Evolutionary conservation across 805 yeast species (phyloP).

Genomic region (Kazachstania martiniae): DNA sequence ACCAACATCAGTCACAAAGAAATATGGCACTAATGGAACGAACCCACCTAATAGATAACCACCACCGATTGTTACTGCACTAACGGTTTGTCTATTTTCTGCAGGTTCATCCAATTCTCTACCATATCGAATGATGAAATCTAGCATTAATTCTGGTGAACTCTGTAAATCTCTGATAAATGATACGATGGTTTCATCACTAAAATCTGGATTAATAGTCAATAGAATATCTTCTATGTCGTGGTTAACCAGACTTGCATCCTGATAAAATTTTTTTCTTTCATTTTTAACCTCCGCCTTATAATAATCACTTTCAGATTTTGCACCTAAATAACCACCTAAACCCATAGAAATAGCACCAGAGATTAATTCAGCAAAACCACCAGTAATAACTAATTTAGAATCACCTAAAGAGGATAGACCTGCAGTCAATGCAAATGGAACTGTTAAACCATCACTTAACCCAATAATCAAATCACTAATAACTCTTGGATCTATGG

Average conservation of each 20-base stretch:
- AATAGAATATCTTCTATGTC: constrained; percentile 73
- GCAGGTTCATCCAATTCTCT: constrained; percentile 94
- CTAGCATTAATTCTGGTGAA: constrained; percentile 69
- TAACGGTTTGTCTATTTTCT: constrained; percentile 76
- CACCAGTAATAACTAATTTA: constrained; percentile 90
- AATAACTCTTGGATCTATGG: constrained; percentile 83
- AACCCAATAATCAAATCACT: constrained; percentile 89
- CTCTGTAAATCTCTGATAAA: constrained; percentile 72
- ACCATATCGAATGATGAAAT: constrained; percentile 78
- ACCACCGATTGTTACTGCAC: constrained; percentile 83
- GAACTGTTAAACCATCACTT: constrained; percentile 93
- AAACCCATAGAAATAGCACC: constrained; percentile 98
- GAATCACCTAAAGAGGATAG: constrained; percentile 83
- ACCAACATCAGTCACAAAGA: constrained; percentile 65
- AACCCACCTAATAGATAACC: constrained; percentile 89
- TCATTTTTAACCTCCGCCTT: constrained; percentile 61
- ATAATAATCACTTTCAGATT: constrained; percentile 72
- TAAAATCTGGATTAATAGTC: constrained; percentile 47
- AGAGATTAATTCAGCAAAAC: constrained; percentile 91
- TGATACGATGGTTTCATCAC: constrained; percentile 60
- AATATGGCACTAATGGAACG: constrained; percentile 84
- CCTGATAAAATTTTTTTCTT: constrained; percentile 54
- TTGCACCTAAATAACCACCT: constrained; percentile 94
- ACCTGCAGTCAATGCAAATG: constrained; percentile 98
- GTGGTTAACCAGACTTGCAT: constrained; percentile 54